phyloP scores from a whole-genome alignment of 1,284 basidiomycete genomes.

The Sanghuangporus weigelae region DNA sequence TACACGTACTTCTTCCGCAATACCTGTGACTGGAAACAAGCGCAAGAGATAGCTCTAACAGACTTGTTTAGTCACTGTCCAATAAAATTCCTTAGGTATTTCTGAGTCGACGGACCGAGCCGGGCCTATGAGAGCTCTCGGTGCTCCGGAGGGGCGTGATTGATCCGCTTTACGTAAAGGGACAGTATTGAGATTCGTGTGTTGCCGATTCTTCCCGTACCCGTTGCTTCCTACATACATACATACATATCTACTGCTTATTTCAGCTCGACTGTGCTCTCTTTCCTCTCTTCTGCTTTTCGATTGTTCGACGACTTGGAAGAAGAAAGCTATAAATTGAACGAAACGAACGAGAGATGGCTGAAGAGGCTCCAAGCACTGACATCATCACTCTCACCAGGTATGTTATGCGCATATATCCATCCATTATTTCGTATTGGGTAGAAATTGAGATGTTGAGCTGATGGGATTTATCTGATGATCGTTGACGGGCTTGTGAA shows the following conservation, averaged over 20 bases:
- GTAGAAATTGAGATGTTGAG: conserved; percentile 5
- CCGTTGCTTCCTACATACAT: background rate
- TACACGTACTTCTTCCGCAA: background rate
- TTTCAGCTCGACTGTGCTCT: background rate
- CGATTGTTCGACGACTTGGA: background rate
- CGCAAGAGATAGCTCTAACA: conserved; percentile 43
- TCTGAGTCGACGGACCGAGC: background rate
- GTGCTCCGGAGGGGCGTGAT: background rate
- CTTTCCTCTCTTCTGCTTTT: background rate
- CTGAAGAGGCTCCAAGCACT: conserved; percentile 70
- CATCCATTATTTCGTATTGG: background rate
- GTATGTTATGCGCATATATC: conserved; percentile 35
- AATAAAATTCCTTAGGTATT: background rate
- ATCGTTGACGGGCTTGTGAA: conserved; percentile 26
- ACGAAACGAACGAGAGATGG: conserved; percentile 15
- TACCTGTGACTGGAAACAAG: conserved; percentile 31
- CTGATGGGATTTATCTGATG: background rate
- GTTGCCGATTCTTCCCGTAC: background rate
- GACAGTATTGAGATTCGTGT: background rate
- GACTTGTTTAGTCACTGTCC: background rate
- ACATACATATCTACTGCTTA: background rate
- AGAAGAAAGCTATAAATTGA: too few species aligned
- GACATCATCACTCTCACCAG: conserved; percentile 91
- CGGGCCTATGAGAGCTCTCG: background rate
- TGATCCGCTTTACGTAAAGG: background rate